Percentiles rank a stretch among this genome's conserved stretches.
Evolutionary conservation across 495 filamentous ascomycete species (phyloP).

Genomic region (Penicillium subrubescens): DNA sequence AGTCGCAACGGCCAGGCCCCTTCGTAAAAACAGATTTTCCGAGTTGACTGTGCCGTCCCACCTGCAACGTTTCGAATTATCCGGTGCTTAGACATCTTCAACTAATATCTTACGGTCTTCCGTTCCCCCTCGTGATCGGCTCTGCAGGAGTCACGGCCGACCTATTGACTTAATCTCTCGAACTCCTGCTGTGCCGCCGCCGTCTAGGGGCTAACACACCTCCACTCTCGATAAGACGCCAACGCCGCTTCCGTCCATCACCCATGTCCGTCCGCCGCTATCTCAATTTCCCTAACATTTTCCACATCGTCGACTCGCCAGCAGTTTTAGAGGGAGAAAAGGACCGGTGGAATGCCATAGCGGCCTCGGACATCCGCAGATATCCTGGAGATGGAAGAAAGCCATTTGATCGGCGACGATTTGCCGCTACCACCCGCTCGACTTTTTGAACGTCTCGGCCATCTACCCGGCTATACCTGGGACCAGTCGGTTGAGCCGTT

Average conservation of each 20-base stretch:
- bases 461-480: conserved; percentile 76
- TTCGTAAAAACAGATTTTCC: conserved; percentile 20
- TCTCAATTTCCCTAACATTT: conserved; percentile 6
- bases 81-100: not conserved
- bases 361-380: not conserved
- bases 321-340: not conserved
- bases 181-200: not conserved
- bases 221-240: not conserved
- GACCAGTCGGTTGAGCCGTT: conserved; percentile 69
- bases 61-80: conserved; percentile 3
- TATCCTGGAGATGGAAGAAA: conserved; percentile 40
- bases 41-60: conserved; percentile 5
- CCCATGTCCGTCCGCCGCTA: conserved; percentile 21
- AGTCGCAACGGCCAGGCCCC: not conserved
- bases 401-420: conserved; percentile 56
- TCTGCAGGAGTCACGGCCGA: not conserved
- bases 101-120: not conserved
- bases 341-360: conserved; percentile 25
- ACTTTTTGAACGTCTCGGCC: conserved; percentile 71
- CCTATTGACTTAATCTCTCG: not conserved
- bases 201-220: not conserved
- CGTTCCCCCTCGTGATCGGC: conserved; percentile 6
- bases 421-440: conserved; percentile 67
- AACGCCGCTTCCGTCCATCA: conserved; percentile 16
- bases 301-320: not conserved